These are phyloP conservation scores for Epichloe elymi DNA, from an alignment of 2,329 filamentous ascomycete species.

Conservation along the genomic window DNA sequence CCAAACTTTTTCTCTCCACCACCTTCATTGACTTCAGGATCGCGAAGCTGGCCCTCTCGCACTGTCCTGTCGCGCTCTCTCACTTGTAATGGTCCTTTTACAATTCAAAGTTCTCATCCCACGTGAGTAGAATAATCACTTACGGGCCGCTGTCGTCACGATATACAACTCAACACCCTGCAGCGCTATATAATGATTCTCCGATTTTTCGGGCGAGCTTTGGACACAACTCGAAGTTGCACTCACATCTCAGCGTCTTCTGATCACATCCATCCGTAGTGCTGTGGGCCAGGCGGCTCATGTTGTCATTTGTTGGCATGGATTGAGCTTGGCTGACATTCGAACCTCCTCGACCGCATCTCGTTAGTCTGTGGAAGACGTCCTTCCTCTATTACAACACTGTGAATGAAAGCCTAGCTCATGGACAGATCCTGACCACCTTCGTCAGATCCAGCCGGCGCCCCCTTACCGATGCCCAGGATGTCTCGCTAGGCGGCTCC, in stretches of 20 bases:
- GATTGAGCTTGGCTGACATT: background rate
- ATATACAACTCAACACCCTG: background rate
- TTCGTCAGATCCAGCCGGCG: background rate
- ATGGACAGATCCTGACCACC: background rate
- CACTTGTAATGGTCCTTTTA: background rate
- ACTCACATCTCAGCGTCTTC: background rate
- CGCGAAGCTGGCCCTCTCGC: too few species aligned
- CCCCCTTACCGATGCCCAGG: background rate
- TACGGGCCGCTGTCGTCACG: background rate
- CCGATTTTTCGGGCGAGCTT: too few species aligned
- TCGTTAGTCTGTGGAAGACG: background rate
- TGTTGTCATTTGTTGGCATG: background rate
- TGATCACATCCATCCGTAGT: background rate
- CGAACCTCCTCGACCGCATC: background rate
- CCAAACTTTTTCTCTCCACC: background rate
- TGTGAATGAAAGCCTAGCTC: too few species aligned
- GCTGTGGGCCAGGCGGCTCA: background rate
- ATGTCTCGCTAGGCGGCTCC: slow-evolving; percentile 3
- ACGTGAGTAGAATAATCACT: background rate
- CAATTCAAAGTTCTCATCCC: background rate
- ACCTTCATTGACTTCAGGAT: background rate
- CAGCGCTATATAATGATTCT: too few species aligned
- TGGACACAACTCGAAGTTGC: too few species aligned
- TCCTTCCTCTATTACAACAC: background rate
- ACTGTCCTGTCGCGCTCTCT: too few species aligned